Evolutionary conservation across 2,329 filamentous ascomycete genomes (phyloP), one percentile per base, ranked within the genome.

Genomic region (Mycosphaerella sp.): DNA sequence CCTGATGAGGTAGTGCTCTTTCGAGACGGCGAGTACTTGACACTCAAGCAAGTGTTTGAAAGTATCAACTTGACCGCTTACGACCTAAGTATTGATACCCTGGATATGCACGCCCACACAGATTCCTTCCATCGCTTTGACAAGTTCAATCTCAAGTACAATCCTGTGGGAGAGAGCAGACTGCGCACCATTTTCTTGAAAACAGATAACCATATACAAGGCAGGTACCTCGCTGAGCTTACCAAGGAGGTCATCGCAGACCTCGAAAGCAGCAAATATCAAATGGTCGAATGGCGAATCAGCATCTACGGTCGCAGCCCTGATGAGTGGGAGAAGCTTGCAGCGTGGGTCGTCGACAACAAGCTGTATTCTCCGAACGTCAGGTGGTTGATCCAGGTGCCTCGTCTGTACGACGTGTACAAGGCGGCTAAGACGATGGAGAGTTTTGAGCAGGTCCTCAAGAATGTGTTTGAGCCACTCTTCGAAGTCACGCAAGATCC

Each of bases 111-210:
- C 76, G 92, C 93, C 23, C 93, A 98, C 68, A 96, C 89, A 9
- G 93, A 98, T 72, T 95, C 89, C 0, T 98, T 98, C 74, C 93
- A 98, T 72, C 88, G 93, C 3, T 98, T 98, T 69, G 93, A 98
- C 77, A 98, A 98, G 72, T 98, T 98, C 79, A 98, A 98, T 69
- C 77, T 98, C 53, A 98, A 98, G 70, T 98, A 98, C 70, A 98
- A 98, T 64, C 93, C 93, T 0, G 85, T 98, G 57, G 93, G 93
- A 47, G 93, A 98, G 73, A 97, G 93, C 42, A 85, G 93, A 52
- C 76, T 98, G 53, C 84, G 93, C 66, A 95, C 93, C n/a, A 98
- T 98, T 63, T 98, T 98, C 70, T 76, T 98, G 51, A 98, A 98
- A 76, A 98, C 93, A 8, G 93, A 98, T 73, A 98, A 98, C 69